A percentile compares a stretch with the other conserved stretches of the same genome.
Conservation (phyloP, 2,329 filamentous ascomycete genomes). For the Monilinia vaccinii-corymbosi region DNA sequence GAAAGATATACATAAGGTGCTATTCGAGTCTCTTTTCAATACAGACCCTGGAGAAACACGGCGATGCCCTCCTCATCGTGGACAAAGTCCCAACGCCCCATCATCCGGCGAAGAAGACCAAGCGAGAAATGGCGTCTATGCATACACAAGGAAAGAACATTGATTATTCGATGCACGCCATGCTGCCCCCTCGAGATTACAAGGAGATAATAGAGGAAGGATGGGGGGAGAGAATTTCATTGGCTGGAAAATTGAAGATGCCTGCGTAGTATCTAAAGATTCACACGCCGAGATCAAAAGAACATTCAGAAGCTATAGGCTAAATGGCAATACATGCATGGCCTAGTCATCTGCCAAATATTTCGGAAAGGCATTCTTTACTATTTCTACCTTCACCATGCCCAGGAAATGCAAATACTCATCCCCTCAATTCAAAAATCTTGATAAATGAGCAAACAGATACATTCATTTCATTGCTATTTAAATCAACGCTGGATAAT, state of each 20-base stretch:
- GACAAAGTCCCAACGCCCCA: conserved; percentile 17
- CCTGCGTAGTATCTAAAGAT: conserved; percentile 21
- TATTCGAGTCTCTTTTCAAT: conserved; percentile 4
- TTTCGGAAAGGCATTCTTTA: background rate
- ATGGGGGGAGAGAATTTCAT: conserved; percentile 23
- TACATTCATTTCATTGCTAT: background rate
- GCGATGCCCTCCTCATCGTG: conserved; percentile 18
- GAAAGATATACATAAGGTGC: conserved; percentile 18
- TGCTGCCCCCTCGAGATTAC: conserved; percentile 19
- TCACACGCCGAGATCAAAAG: conserved; percentile 21
- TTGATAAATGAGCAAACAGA: background rate
- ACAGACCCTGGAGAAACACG: conserved; percentile 20
- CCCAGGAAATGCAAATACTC: background rate
- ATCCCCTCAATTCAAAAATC: no score
- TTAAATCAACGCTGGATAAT: background rate
- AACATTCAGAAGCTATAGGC: background rate
- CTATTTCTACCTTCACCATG: no score
- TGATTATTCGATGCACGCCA: conserved; percentile 21
- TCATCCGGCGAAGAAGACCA: conserved; percentile 14
- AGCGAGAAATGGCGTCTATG: conserved; percentile 21
- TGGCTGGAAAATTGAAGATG: conserved; percentile 18
- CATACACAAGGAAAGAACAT: conserved; percentile 17
- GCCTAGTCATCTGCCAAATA: background rate
- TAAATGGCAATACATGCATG: background rate
- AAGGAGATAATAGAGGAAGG: conserved; percentile 22